These are phyloP conservation scores for Aspergillus japonicus DNA, from an alignment of 2,329 filamentous ascomycete species.

Conservation along the genomic window DNA sequence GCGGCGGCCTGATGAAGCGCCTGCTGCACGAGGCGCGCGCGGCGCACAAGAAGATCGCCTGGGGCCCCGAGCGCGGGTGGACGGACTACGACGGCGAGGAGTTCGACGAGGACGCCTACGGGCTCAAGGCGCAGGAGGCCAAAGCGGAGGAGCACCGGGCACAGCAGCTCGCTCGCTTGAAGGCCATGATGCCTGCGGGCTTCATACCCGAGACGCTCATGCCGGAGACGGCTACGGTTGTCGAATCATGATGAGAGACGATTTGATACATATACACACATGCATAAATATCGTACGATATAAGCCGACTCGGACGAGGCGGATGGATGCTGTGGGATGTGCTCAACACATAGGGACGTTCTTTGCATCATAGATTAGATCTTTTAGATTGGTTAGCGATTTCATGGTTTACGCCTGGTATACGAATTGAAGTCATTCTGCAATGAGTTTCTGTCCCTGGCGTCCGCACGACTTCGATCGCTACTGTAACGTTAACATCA, in stretches of 20 bases:
- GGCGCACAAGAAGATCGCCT: slow-evolving; percentile 37
- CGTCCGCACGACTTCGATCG: background rate
- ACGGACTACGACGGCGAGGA: slow-evolving; percentile 31
- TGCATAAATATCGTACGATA: background rate
- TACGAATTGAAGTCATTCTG: background rate
- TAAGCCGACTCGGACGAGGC: background rate
- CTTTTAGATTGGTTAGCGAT: background rate
- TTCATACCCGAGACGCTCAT: background rate
- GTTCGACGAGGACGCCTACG: slow-evolving; percentile 11
- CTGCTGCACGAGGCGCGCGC: slow-evolving; percentile 40
- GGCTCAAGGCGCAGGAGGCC: slow-evolving; percentile 7
- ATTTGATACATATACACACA: background rate
- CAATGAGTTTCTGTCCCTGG: background rate
- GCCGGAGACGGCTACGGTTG: background rate
- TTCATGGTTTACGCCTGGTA: background rate
- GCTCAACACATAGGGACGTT: background rate
- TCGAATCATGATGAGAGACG: background rate
- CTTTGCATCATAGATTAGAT: background rate
- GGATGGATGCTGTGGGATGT: background rate
- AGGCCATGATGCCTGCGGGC: background rate
- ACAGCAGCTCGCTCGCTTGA: background rate
- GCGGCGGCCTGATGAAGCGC: slow-evolving; percentile 52
- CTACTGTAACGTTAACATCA: slow-evolving; percentile 2
- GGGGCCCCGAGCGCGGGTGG: slow-evolving; percentile 43
- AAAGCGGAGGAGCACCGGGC: background rate